These are phyloP conservation scores for Leccinum sublutescens DNA, from an alignment of 768 basidiomycete species.

Conservation along the genomic window DNA sequence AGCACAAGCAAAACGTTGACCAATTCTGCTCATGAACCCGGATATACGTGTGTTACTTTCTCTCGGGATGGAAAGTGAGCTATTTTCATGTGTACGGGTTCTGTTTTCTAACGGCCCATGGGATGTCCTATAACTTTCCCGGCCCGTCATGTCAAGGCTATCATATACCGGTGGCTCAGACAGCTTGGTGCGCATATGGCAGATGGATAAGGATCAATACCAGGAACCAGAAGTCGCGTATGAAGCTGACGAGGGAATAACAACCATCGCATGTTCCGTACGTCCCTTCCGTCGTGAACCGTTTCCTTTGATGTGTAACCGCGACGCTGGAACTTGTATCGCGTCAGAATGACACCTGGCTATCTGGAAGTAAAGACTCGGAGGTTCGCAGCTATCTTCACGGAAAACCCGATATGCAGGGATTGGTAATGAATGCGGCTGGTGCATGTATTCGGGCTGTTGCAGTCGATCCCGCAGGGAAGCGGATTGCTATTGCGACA, in stretches of 20 bases:
- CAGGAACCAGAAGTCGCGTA: constrained; percentile 66
- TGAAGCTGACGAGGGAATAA: constrained; percentile 66
- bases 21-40: constrained; percentile 40
- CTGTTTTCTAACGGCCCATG: constrained; percentile 1
- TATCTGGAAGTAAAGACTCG: constrained; percentile 64
- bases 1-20: constrained; percentile 30
- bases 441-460: constrained; percentile 72
- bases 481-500: constrained; percentile 81
- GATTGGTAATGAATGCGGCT: constrained; percentile 59
- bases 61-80: constrained; percentile 77
- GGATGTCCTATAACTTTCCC: constrained; percentile 17
- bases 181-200: constrained; percentile 73
- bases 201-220: constrained; percentile 53
- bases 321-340: not conserved
- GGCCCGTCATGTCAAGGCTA: constrained; percentile 35
- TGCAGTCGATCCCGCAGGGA: constrained; percentile 74
- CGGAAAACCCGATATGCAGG: constrained; percentile 57
- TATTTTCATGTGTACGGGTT: not conserved
- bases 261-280: constrained; percentile 59
- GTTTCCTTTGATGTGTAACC: constrained; percentile 28
- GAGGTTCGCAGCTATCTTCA: constrained; percentile 72
- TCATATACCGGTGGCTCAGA: constrained; percentile 78
- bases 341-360: constrained; percentile 42
- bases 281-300: constrained; percentile 25
- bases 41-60: constrained; percentile 70